Evolutionary conservation across 164 flowering plant genomes (phyloP), one percentile per base, ranked within the genome.

Genomic region (Houttuynia cordata): DNA sequence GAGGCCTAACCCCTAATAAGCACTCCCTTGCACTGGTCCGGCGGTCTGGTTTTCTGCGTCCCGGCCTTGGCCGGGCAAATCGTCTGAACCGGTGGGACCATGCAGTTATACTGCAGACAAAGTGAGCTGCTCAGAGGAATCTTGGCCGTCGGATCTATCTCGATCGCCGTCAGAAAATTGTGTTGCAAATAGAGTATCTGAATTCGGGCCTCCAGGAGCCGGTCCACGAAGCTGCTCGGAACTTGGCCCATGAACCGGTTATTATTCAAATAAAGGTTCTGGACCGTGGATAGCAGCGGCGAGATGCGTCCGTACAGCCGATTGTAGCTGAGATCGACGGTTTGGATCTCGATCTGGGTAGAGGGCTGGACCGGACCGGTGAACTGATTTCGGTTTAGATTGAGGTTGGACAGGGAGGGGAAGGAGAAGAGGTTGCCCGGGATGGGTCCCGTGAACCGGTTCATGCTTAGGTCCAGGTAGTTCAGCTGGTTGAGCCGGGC

Each of bases 51-150:
- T 72, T 81, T 85, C 84, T 85, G 91, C 60, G 63, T 76, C 62
- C 99, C 99, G 3, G 96, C 89, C 68, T 80, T 83, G 58, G 74
- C 51, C 23, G 99, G 99, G 77, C 99, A 94, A 9, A 95, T 71
- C 21, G 89, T 77, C 76, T 84, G 77, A 6, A 86, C 71, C 15
- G 99, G 97, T 60, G 88, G 96, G 8, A 90, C 96, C 99, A 93
- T 88, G 61, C 99, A 93, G 49, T 93, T 93, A 50, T 93, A 93
- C 81, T 84, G 92, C 64, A 93, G 69, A 66, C 99, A 93, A 70
- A 93, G 63, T 0, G 96, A 88, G 10, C 78, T 78, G 55, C 87
- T 86, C 65, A 75, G 8, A 0, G 99, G 99, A 72, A 93, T 88
- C 67, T 68, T 84, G 34, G 83, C 88, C 83, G 88, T 72, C 53